Base-by-base conservation (phyloP, 1,284 basidiomycete genomes). In the Sanghuangporus baumii region DNA sequence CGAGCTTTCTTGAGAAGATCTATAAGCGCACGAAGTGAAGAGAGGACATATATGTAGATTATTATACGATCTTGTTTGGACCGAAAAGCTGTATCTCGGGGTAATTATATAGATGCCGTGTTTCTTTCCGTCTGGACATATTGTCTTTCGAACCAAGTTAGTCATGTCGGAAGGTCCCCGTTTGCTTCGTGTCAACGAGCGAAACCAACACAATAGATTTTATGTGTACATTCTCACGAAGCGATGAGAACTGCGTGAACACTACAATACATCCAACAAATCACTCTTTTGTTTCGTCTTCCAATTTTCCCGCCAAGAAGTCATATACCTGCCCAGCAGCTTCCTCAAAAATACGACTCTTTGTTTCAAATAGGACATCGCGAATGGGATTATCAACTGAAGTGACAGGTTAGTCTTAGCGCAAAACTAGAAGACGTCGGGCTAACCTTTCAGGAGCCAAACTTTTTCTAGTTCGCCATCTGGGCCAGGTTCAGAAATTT, bases 1-100 rank as follows among this genome's bases (percentile, higher is more conserved):
- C 78, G 70, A 85, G 82, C 70, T 97, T 97, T 81, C 78, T 98
- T 71, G 81, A 83, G 52, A 97, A 96, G 81, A 94, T 96, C 58
- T 94, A 96, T 79, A 91, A 91, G 81, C 80, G 92, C 69, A 84
- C 82, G 71, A 94, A 93, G 81, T 94, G 82, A 69, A 62, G 38
- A 20, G 16, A n/a, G n/a, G 54, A 7, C 1, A n/a, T 14, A n/a
- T 41, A 41, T 46, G 20, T 46, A 6, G 16, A 14, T 14, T n/a
- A 6, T 23, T 26, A 14, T 26, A 8, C 7, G 48, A n/a, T 51
- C 12, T 11, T 31, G 26, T 7, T n/a, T 20, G 47, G 2, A 18
- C 6, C 9, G 47, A 48, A 23, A 51, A 23, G 6, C 23, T 26
- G 18, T 7, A 9, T 51, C 5, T 23, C 23, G 18, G 26, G 9